Percentiles rank a stretch among this genome's conserved stretches.
phyloP scores from a whole-genome alignment of 306 rosid species.

The Trifolium fragiferum region DNA sequence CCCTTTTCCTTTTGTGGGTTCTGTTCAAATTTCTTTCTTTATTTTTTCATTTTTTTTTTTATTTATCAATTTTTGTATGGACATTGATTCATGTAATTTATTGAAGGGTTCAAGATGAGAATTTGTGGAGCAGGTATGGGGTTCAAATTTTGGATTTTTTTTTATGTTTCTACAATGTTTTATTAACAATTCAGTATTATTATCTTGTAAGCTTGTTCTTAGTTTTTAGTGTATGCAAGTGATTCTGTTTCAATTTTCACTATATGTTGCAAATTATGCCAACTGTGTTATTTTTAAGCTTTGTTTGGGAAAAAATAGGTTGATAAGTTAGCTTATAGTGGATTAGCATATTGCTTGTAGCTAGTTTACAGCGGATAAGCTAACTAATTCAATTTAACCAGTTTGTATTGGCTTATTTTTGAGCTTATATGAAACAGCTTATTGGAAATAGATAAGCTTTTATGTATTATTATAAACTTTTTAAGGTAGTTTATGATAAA shows the following conservation, averaged over 20 bases:
- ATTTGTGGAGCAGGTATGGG: conserved; percentile 56
- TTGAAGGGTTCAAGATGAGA: conserved; percentile 59
- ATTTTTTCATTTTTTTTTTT: no score
- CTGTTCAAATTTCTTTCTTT: background rate
- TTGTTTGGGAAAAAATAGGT: no score
- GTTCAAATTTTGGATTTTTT: conserved; percentile 32
- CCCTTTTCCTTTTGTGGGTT: background rate
- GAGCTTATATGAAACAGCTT: no score
- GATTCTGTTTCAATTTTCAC: conserved; percentile 14
- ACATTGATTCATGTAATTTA: background rate
- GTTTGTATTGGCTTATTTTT: no score
- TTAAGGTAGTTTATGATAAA: no score
- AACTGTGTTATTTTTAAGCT: no score
- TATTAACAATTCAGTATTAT: conserved; percentile 25
- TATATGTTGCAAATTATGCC: background rate
- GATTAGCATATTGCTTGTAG: no score
- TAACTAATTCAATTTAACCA: no score
- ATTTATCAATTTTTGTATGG: background rate
- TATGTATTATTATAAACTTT: no score
- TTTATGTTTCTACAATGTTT: conserved; percentile 6
- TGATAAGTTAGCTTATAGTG: no score
- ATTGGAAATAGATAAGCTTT: no score
- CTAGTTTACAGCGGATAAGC: no score
- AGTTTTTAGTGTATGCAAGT: background rate
- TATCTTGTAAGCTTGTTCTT: conserved; percentile 16